Percentiles rank a stretch among this genome's conserved stretches.
Evolutionary conservation across 345 rosid species (phyloP).

Genomic region (Tarenaya hassleriana): DNA sequence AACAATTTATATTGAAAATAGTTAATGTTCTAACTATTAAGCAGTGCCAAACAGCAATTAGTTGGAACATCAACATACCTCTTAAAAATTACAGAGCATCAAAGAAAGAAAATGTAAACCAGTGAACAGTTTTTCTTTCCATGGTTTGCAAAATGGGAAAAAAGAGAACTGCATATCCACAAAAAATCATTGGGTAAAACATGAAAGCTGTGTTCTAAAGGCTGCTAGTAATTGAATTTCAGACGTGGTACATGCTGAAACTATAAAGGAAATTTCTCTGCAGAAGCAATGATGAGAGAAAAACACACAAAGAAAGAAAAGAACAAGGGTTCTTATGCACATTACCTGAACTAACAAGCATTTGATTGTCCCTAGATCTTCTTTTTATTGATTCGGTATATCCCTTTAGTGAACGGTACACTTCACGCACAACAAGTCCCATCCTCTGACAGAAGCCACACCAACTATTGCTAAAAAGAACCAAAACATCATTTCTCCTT

Average conservation of each 20-base stretch:
- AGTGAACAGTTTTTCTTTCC: no score
- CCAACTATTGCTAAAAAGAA: slow-evolving; percentile 78
- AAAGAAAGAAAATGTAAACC: no score
- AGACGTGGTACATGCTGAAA: background rate
- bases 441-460: slow-evolving; percentile 96
- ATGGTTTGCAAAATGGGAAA: no score
- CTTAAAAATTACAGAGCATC: no score
- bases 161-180: no score
- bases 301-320: slow-evolving; percentile 8
- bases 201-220: no score
- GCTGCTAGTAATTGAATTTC: no score
- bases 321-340: slow-evolving; percentile 5
- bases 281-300: slow-evolving; percentile 8
- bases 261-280: background rate
- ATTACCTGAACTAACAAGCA: slow-evolving; percentile 38
- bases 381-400: slow-evolving; percentile 36
- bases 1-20: background rate
- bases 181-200: no score
- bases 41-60: no score
- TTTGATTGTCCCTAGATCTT: slow-evolving; percentile 35
- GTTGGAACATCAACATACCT: no score
- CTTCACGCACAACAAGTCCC: slow-evolving; percentile 86
- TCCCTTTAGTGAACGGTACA: slow-evolving; percentile 55
- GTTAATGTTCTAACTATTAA: background rate
- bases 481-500: slow-evolving; percentile 70